A percentile compares a stretch with the other conserved stretches of the same genome.
Evolutionary conservation across 2,329 filamentous ascomycete species (phyloP).

Genomic region (Furcasterigmium furcatum): DNA sequence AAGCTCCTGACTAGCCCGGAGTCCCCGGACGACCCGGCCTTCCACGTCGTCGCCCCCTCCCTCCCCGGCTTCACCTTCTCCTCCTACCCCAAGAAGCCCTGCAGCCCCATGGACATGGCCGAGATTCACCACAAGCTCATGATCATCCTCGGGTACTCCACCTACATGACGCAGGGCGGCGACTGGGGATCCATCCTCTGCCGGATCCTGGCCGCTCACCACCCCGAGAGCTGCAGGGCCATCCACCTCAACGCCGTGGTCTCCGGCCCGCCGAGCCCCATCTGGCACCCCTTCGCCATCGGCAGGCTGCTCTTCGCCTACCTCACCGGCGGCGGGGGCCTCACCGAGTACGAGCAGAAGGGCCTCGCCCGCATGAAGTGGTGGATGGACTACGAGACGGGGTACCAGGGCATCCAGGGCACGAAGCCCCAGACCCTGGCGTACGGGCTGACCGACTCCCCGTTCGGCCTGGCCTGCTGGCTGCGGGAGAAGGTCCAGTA

Average conservation of each 20-base stretch:
- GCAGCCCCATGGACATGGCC: background rate
- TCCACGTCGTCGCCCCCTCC: conserved; percentile 43
- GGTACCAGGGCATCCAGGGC: background rate
- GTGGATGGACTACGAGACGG: background rate
- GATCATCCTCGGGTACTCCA: background rate
- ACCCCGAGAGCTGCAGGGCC: background rate
- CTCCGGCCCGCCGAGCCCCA: background rate
- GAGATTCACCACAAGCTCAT: background rate
- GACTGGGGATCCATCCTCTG: background rate
- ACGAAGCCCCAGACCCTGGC: background rate
- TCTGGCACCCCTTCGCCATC: background rate
- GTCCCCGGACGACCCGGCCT: conserved; percentile 26
- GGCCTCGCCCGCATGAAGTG: background rate
- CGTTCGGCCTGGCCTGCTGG: background rate
- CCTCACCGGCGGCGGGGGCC: background rate
- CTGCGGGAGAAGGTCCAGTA: background rate
- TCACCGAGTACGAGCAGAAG: background rate
- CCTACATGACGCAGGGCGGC: background rate
- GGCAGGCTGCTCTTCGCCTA: background rate
- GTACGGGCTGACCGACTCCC: background rate
- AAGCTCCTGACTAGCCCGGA: conserved; percentile 23
- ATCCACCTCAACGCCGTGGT: background rate
- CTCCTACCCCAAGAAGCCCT: background rate
- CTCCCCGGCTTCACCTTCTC: conserved; percentile 42
- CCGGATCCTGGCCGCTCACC: background rate